Conservation (phyloP, 164 flowering plant genomes). For the Magnolia officinalis region DNA sequence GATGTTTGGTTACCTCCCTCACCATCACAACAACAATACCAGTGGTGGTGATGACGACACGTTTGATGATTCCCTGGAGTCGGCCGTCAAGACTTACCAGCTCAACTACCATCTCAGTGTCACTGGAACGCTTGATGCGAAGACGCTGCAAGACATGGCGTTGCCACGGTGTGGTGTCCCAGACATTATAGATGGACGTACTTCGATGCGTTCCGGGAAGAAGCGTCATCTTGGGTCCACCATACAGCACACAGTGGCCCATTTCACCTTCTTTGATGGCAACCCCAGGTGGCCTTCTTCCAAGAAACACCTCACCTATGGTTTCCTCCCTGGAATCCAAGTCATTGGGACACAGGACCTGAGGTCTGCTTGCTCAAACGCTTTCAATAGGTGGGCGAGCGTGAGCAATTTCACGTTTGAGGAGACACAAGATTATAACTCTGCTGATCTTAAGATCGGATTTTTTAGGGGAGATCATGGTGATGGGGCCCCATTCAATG, state of each 20-base stretch:
- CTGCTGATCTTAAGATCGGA: slow-evolving; percentile 59
- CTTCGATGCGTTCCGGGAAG: slow-evolving; percentile 14
- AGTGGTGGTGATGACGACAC: slow-evolving; percentile 6
- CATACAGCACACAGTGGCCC: too few species aligned
- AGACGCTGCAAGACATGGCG: slow-evolving; percentile 15
- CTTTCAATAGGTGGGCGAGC: slow-evolving; percentile 55
- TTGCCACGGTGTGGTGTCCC: slow-evolving; percentile 67
- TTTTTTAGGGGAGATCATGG: slow-evolving; percentile 65
- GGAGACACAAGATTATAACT: slow-evolving; percentile 13
- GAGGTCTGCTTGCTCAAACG: slow-evolving; percentile 41
- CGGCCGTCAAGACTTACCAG: slow-evolving; percentile 29
- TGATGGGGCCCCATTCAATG: slow-evolving; percentile 79
- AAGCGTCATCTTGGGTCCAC: slow-evolving; percentile 17
- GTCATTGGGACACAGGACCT: slow-evolving; percentile 25
- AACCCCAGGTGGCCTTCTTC: slow-evolving; percentile 53
- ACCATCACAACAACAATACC: background rate
- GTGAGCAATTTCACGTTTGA: slow-evolving; percentile 53
- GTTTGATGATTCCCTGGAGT: slow-evolving; percentile 25
- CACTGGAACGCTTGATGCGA: slow-evolving; percentile 23
- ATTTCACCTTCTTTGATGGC: slow-evolving; percentile 53
- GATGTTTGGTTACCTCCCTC: slow-evolving; percentile 22
- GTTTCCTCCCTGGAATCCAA: slow-evolving; percentile 28
- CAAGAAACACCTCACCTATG: slow-evolving; percentile 41
- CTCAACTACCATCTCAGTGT: slow-evolving; percentile 19
- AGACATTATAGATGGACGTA: slow-evolving; percentile 31